Conservation (phyloP, 495 filamentous ascomycete species). For the Durotheca rogersii region DNA sequence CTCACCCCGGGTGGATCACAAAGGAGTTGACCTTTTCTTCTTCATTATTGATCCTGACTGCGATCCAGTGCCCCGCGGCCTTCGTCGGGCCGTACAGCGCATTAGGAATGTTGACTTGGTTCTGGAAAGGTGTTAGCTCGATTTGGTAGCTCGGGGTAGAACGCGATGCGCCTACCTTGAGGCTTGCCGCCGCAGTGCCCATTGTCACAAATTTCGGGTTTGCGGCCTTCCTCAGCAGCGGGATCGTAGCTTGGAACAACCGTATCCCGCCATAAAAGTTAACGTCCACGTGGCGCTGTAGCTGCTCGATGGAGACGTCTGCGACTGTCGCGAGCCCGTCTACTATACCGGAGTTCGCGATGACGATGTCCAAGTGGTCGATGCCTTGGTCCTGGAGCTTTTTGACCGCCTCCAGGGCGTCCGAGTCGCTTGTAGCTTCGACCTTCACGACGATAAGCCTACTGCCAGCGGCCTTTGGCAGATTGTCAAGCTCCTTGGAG, state of each 20-base stretch:
- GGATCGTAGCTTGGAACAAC: slow-evolving; percentile 8
- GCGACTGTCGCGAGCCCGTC: neutral
- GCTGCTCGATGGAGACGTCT: neutral
- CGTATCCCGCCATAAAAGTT: slow-evolving; percentile 5
- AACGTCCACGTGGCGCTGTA: neutral
- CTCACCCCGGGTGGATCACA: slow-evolving; percentile 21
- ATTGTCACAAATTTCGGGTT: slow-evolving; percentile 6
- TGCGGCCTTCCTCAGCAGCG: neutral
- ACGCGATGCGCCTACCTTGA: neutral
- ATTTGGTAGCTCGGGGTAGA: neutral
- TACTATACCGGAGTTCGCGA: slow-evolving; percentile 12
- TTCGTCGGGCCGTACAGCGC: slow-evolving; percentile 41
- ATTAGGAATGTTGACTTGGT: slow-evolving; percentile 20
- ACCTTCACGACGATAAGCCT: slow-evolving; percentile 14
- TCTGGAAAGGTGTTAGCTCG: slow-evolving; percentile 13
- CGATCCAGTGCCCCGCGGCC: slow-evolving; percentile 36
- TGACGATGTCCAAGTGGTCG: slow-evolving; percentile 12
- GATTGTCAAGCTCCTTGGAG: slow-evolving; percentile 7
- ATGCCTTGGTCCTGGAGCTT: slow-evolving; percentile 4
- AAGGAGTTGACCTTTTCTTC: slow-evolving; percentile 36
- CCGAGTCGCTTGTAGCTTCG: slow-evolving; percentile 4
- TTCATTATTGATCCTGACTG: slow-evolving; percentile 34
- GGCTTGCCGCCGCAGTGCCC: neutral
- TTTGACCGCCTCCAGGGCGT: slow-evolving; percentile 5
- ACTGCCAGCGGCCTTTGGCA: slow-evolving; percentile 16